phyloP scores from a whole-genome alignment of 2,329 filamentous ascomycete genomes.

The Diaporthe sp. region DNA sequence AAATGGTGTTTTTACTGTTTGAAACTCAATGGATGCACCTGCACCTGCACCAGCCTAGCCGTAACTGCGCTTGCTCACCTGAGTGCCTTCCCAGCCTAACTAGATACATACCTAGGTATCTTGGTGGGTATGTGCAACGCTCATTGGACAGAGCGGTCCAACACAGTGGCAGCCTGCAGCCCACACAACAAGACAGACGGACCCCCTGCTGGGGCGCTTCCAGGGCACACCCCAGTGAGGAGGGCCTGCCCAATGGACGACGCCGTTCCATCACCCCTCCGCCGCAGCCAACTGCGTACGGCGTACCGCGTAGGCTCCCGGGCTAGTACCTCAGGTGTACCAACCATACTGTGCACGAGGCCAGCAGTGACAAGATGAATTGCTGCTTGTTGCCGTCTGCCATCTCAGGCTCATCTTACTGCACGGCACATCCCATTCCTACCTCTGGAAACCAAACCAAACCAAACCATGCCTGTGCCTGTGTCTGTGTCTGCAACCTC shows the following conservation, averaged over 20 bases:
- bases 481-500: background rate
- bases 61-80: background rate
- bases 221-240: slow-evolving; percentile 20
- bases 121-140: background rate
- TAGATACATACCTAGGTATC: background rate
- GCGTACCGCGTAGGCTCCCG: background rate
- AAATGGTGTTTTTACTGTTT: background rate
- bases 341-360: background rate
- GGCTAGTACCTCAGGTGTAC: background rate
- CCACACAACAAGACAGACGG: background rate
- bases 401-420: slow-evolving; percentile 17
- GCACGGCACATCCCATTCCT: slow-evolving; percentile 26
- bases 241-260: slow-evolving; percentile 18
- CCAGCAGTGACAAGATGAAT: slow-evolving; percentile 11
- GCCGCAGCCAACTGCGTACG: slow-evolving; percentile 19
- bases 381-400: background rate
- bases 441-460: background rate
- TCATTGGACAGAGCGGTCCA: slow-evolving; percentile 18
- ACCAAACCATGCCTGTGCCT: background rate
- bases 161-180: slow-evolving; percentile 22
- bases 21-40: slow-evolving; percentile 1
- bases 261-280: slow-evolving; percentile 2
- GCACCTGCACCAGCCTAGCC: background rate
- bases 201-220: background rate
- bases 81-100: background rate